Conservation (phyloP, 768 basidiomycete species). For the Leccinum uliginosum region DNA sequence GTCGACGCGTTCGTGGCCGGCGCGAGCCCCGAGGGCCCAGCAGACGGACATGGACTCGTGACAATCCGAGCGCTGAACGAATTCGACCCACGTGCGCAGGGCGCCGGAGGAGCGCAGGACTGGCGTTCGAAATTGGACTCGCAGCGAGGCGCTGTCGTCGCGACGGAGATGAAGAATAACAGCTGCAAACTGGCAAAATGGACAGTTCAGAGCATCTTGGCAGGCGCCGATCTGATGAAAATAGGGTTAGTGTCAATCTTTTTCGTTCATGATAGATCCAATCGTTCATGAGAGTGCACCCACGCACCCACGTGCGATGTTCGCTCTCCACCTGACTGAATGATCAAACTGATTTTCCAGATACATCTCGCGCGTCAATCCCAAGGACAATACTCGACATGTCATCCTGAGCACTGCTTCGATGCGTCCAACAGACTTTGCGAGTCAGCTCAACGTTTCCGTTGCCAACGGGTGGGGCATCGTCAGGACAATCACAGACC, state of each 20-base stretch:
- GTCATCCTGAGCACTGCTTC: slow-evolving; percentile 93
- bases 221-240: slow-evolving; percentile 95
- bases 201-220: slow-evolving; percentile 92
- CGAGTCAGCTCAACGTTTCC: slow-evolving; percentile 91
- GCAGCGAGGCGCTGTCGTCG: slow-evolving; percentile 95
- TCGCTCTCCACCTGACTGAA: slow-evolving; percentile 9
- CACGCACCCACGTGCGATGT: not conserved
- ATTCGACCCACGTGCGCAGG: slow-evolving; percentile 87
- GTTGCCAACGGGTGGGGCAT: slow-evolving; percentile 98
- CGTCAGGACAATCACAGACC: slow-evolving; percentile 88
- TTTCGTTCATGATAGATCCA: not conserved
- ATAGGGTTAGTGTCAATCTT: slow-evolving; percentile 66
- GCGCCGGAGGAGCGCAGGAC: slow-evolving; percentile 94
- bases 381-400: slow-evolving; percentile 93
- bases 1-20: slow-evolving; percentile 82
- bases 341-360: slow-evolving; percentile 37
- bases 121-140: slow-evolving; percentile 97
- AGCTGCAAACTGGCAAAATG: slow-evolving; percentile 96
- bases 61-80: slow-evolving; percentile 96
- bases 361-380: slow-evolving; percentile 91
- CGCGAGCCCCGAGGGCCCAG: slow-evolving; percentile 48
- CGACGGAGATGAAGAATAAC: slow-evolving; percentile 99
- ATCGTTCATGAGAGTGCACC: not conserved
- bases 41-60: slow-evolving; percentile 71
- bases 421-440: slow-evolving; percentile 92